Conservation (phyloP, 768 basidiomycete genomes). For the Boletus rubropictus region DNA sequence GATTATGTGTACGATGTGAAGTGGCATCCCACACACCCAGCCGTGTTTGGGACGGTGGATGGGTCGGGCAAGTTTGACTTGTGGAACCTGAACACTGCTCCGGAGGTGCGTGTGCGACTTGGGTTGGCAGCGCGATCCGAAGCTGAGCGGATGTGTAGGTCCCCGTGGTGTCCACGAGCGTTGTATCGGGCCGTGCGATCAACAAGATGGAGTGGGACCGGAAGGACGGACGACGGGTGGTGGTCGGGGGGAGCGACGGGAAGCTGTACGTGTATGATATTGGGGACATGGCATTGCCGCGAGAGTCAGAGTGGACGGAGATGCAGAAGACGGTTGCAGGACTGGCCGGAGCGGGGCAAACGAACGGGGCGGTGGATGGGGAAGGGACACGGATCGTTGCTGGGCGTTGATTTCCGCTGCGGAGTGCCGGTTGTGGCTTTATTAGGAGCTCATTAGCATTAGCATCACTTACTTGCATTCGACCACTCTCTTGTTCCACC, state of each 20-base stretch:
- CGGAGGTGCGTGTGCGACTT: slow-evolving; percentile 61
- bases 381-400: slow-evolving; percentile 30
- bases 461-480: not conserved
- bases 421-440: slow-evolving; percentile 5
- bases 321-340: slow-evolving; percentile 82
- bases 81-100: slow-evolving; percentile 97
- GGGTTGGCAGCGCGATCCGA: not conserved
- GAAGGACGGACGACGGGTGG: slow-evolving; percentile 86
- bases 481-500: not conserved
- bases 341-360: slow-evolving; percentile 48
- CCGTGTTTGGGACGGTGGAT: slow-evolving; percentile 88
- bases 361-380: slow-evolving; percentile 31
- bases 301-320: slow-evolving; percentile 92
- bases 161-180: slow-evolving; percentile 79
- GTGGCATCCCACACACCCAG: slow-evolving; percentile 96
- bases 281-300: slow-evolving; percentile 81
- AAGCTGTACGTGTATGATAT: slow-evolving; percentile 92
- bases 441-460: not conserved
- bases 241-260: slow-evolving; percentile 89
- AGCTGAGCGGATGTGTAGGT: slow-evolving; percentile 48
- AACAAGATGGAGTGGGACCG: slow-evolving; percentile 96
- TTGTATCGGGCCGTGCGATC: slow-evolving; percentile 75
- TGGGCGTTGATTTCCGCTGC: slow-evolving; percentile 29
- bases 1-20: slow-evolving; percentile 99
- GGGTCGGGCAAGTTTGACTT: slow-evolving; percentile 94